phyloP scores from a whole-genome alignment of 148 eudicot species.

The Diospyros lotus region DNA sequence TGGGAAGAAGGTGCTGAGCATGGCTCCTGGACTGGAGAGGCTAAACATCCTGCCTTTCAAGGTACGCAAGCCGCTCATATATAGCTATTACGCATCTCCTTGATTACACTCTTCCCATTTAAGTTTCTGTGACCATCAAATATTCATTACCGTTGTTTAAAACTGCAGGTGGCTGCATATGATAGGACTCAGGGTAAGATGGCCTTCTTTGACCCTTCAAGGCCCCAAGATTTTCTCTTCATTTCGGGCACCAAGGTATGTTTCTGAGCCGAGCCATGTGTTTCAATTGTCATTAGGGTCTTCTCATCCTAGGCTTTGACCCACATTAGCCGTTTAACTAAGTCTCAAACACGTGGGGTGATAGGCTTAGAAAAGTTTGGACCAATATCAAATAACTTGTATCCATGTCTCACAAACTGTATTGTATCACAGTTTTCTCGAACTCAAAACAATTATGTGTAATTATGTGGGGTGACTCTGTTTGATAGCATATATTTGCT shows the following conservation, averaged over 20 bases:
- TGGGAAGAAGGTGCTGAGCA: conserved; percentile 74
- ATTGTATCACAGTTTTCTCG: too few species aligned
- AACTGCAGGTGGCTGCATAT: conserved; percentile 86
- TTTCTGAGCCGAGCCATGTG: neutral
- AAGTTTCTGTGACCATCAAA: neutral
- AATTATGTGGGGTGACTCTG: too few species aligned
- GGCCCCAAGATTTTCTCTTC: conserved; percentile 85
- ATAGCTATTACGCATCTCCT: neutral
- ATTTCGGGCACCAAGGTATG: conserved; percentile 94
- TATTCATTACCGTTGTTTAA: neutral
- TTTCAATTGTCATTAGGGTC: neutral
- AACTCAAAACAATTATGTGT: too few species aligned
- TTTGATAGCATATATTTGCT: too few species aligned
- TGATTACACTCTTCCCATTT: neutral
- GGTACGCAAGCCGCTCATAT: neutral
- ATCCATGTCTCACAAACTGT: too few species aligned
- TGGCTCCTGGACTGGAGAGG: conserved; percentile 82
- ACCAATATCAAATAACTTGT: too few species aligned
- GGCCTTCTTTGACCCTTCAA: conserved; percentile 95
- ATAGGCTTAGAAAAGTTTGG: too few species aligned
- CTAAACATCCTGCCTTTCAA: conserved; percentile 18
- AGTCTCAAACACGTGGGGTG: too few species aligned
- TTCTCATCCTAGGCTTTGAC: too few species aligned
- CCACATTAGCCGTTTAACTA: too few species aligned
- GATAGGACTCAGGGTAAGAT: conserved; percentile 82